These are phyloP conservation scores for Xylaria sp. DNA, from an alignment of 2,329 filamentous ascomycete genomes.

Conservation along the genomic window DNA sequence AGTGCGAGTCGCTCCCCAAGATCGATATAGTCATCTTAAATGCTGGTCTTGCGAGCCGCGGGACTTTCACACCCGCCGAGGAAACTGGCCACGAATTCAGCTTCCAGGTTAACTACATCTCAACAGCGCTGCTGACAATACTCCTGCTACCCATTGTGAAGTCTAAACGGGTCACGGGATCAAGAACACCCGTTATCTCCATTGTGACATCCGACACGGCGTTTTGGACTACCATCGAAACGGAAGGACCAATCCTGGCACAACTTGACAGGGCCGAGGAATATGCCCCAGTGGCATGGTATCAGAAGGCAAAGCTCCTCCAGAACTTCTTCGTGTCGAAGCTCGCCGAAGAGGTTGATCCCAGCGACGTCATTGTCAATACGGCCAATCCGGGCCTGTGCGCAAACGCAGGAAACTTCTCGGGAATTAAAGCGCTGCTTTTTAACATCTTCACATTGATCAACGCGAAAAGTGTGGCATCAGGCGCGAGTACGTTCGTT, in stretches of 20 bases:
- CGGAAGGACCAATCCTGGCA: slow-evolving; percentile 30
- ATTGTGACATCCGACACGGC: slow-evolving; percentile 45
- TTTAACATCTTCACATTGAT: slow-evolving; percentile 14
- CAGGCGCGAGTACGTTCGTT: slow-evolving; percentile 36
- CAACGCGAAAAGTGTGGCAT: slow-evolving; percentile 24
- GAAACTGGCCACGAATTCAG: slow-evolving; percentile 52
- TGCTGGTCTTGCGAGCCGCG: slow-evolving; percentile 49
- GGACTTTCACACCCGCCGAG: slow-evolving; percentile 37
- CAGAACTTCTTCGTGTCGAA: slow-evolving; percentile 35
- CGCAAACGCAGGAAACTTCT: neutral
- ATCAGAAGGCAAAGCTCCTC: slow-evolving; percentile 42
- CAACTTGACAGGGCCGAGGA: slow-evolving; percentile 31
- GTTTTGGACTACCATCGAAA: slow-evolving; percentile 35
- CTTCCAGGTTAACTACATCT: slow-evolving; percentile 55
- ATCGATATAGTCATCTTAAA: slow-evolving; percentile 59
- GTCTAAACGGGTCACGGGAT: slow-evolving; percentile 19
- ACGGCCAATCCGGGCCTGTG: slow-evolving; percentile 39
- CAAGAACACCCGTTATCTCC: slow-evolving; percentile 38
- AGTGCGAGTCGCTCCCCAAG: slow-evolving; percentile 48
- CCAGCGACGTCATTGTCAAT: slow-evolving; percentile 39
- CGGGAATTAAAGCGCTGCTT: neutral
- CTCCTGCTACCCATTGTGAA: slow-evolving; percentile 48
- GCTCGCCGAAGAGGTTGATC: slow-evolving; percentile 37
- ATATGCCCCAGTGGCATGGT: slow-evolving; percentile 32
- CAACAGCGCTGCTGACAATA: slow-evolving; percentile 48